phyloP scores from a whole-genome alignment of 2,329 filamentous ascomycete genomes.

The Pseudogymnoascus sp. region DNA sequence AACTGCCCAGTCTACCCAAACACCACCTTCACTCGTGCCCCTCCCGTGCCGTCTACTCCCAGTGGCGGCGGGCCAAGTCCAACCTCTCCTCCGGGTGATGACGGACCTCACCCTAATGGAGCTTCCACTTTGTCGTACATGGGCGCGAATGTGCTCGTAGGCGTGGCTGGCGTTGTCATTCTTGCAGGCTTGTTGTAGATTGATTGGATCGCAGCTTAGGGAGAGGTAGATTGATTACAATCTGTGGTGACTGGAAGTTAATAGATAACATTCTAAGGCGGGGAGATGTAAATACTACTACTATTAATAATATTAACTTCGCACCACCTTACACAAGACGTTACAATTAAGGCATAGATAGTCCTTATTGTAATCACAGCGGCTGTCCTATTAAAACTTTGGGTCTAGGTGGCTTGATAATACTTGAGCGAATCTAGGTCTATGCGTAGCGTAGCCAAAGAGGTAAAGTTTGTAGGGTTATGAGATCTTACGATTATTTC shows the following conservation, averaged over 20 bases:
- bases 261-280: constrained; percentile 3
- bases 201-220: background rate
- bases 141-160: background rate
- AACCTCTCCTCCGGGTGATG: background rate
- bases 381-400: too few relatives aligned
- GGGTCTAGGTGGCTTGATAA: too few relatives aligned
- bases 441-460: too few relatives aligned
- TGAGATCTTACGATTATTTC: too few relatives aligned
- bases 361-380: background rate
- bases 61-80: background rate
- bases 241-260: background rate
- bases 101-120: background rate
- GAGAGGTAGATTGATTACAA: background rate
- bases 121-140: background rate
- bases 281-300: background rate
- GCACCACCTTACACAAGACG: background rate
- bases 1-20: background rate
- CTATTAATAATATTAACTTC: constrained; percentile 5
- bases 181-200: background rate
- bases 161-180: background rate
- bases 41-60: background rate
- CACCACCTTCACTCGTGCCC: background rate
- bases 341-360: background rate
- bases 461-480: too few relatives aligned
- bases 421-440: too few relatives aligned